Evolutionary conservation across 257 asterid species (phyloP), one percentile per base, ranked within the genome.

Genomic region (Cynanchum wilfordii): DNA sequence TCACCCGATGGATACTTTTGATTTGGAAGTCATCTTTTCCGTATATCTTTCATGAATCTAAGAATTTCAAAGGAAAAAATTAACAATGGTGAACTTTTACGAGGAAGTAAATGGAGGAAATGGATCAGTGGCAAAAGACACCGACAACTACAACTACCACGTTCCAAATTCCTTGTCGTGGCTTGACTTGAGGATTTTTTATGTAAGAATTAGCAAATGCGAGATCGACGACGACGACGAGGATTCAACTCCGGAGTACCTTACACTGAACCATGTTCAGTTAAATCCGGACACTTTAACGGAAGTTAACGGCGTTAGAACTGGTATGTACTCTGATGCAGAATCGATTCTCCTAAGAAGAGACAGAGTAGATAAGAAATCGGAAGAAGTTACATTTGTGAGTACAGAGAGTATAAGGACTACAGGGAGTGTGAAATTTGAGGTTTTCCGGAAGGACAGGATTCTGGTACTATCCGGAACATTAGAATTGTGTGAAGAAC

Each of bases 161-260:
- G 17, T 57, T 27, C 60, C 49, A 12, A 74, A 79, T 54, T 81
- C 90, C 29, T 71, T 89, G 57, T 86, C 73, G 4, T 91, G 97
- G 96, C 84, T 91, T 62, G 92, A 91, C 74, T 58, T 91, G 75
- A 82, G 87, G 75, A 94, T 91, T 44, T 89, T 89, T 33, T 91
- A 89, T 47, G 84, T 89, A 24, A 81, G 92, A 62, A 73, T 91
- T 8, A 85, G 85, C 88, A 89, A 83, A 75, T 87, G 94, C n/a
- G 87, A 79, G 74, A 78, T 90, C 30, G 82, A 85, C 72, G 85
- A 38, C 0, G 8, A 82, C 25, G 82, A 85, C 72, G 85, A 7
- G 0, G 10, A 82, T 51, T 83, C 90, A 2, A 79, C 81, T 0
- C 90, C 97, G 0, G 89, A 86, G 56, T 68, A 40, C 66, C 96